These are phyloP conservation scores for Cnidoscolus chayamansa DNA, from an alignment of 441 rosid genomes.

Conservation along the genomic window DNA sequence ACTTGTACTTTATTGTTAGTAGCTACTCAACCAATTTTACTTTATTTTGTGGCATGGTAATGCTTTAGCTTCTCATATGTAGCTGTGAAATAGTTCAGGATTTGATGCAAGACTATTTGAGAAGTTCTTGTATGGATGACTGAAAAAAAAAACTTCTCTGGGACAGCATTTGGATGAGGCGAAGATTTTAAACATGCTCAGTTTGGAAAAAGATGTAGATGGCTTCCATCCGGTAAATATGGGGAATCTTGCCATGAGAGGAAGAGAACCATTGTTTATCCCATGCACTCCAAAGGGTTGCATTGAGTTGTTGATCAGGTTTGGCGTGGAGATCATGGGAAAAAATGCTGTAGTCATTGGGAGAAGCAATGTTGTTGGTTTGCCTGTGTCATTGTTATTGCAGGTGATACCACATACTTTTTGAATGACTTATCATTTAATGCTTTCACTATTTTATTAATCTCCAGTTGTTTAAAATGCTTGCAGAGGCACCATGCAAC, in stretches of 20 bases:
- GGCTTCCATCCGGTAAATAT: slow-evolving; percentile 83
- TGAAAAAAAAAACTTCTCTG: slow-evolving; percentile 27
- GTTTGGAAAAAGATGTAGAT: slow-evolving; percentile 82
- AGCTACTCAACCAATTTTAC: slow-evolving; percentile 1
- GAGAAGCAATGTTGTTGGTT: slow-evolving; percentile 82
- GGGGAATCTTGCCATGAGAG: slow-evolving; percentile 91
- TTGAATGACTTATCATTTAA: background rate
- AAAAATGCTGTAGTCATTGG: slow-evolving; percentile 81
- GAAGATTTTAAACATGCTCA: slow-evolving; percentile 62
- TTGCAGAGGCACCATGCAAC: slow-evolving; percentile 87
- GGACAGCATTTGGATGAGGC: slow-evolving; percentile 76
- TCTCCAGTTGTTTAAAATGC: slow-evolving; percentile 22
- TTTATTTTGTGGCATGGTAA: background rate
- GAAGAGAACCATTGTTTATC: slow-evolving; percentile 75
- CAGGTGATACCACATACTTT: slow-evolving; percentile 44
- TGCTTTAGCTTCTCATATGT: slow-evolving; percentile 16
- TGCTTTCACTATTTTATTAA: slow-evolving; percentile 13
- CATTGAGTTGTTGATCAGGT: slow-evolving; percentile 68
- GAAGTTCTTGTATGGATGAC: slow-evolving; percentile 27
- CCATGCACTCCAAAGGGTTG: slow-evolving; percentile 88
- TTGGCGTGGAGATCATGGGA: slow-evolving; percentile 62
- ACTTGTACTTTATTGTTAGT: background rate
- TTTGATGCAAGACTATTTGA: slow-evolving; percentile 28
- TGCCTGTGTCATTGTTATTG: slow-evolving; percentile 69
- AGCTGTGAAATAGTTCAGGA: slow-evolving; percentile 18